Evolutionary conservation across 2,329 filamentous ascomycete species (phyloP).

Genomic region (Alternaria longipes): DNA sequence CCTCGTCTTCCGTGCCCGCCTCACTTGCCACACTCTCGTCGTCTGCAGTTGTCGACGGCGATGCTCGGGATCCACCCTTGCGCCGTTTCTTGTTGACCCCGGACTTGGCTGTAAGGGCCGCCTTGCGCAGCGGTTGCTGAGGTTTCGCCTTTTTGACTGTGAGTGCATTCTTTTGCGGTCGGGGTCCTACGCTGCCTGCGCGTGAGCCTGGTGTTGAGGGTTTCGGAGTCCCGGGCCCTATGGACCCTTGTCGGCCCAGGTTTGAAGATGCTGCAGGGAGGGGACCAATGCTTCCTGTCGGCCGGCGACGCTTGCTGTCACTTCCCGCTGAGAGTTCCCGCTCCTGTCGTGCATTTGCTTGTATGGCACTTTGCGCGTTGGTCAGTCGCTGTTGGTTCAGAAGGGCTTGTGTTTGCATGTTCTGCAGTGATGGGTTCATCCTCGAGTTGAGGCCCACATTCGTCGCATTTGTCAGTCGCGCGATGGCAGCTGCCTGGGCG

Average conservation of each 20-base stretch:
- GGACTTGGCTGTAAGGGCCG: constrained; percentile 46
- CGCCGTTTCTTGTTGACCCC: constrained; percentile 51
- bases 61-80: constrained; percentile 50
- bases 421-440: constrained; percentile 44
- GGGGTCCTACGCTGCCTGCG: constrained; percentile 68
- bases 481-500: constrained; percentile 59
- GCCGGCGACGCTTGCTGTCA: constrained; percentile 67
- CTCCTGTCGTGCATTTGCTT: constrained; percentile 51
- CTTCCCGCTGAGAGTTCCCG: constrained; percentile 64
- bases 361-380: constrained; percentile 45
- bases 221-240: constrained; percentile 71
- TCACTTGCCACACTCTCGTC: constrained; percentile 64
- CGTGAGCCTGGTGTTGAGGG: constrained; percentile 63
- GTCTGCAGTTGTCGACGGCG: constrained; percentile 56
- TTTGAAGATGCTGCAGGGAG: constrained; percentile 64
- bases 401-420: constrained; percentile 49
- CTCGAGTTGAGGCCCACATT: constrained; percentile 43
- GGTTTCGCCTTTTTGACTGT: constrained; percentile 65
- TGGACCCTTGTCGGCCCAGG: constrained; percentile 66
- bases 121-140: constrained; percentile 57
- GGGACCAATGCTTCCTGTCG: constrained; percentile 62
- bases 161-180: constrained; percentile 56
- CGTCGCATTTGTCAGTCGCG: constrained; percentile 51
- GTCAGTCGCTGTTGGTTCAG: constrained; percentile 50
- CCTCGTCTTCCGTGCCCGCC: constrained; percentile 55